A percentile compares a stretch with the other conserved stretches of the same genome.
Conservation (phyloP, 768 basidiomycete species). For the Boletus pseudopeckii region DNA sequence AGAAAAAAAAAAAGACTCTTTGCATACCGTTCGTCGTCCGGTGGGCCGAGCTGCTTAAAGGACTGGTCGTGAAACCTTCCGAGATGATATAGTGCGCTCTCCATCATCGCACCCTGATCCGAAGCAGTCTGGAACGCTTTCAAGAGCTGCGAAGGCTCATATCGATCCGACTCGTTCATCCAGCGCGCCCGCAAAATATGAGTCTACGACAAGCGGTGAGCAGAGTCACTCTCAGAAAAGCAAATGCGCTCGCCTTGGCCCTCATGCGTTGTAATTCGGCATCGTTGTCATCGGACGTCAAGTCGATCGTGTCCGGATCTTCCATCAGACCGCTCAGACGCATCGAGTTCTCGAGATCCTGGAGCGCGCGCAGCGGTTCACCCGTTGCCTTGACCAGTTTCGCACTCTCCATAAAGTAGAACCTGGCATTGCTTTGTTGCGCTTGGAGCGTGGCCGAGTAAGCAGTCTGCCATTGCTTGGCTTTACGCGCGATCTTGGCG, state of each 20-base stretch:
- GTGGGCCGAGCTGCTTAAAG: conserved; percentile 49
- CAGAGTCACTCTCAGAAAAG: not conserved
- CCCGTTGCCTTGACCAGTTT: conserved; percentile 79
- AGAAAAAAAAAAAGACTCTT: not conserved
- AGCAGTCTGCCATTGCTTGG: conserved; percentile 93
- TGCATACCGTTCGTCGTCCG: conserved; percentile 54
- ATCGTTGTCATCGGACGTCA: conserved; percentile 47
- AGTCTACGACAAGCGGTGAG: conserved; percentile 44
- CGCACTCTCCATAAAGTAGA: conserved; percentile 86
- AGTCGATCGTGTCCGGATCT: conserved; percentile 47
- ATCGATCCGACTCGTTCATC: conserved; percentile 89
- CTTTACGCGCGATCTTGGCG: conserved; percentile 95
- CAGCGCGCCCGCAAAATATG: conserved; percentile 82
- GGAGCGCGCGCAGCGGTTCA: conserved; percentile 79
- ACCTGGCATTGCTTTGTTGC: conserved; percentile 63
- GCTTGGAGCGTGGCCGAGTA: conserved; percentile 96
- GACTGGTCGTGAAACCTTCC: conserved; percentile 87
- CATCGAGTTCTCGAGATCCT: conserved; percentile 79
- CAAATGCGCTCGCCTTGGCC: conserved; percentile 56
- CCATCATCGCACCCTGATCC: conserved; percentile 57
- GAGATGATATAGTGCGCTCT: conserved; percentile 81
- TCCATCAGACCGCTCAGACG: conserved; percentile 47
- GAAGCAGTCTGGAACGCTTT: conserved; percentile 53
- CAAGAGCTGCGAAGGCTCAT: conserved; percentile 60
- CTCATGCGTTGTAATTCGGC: conserved; percentile 51